A percentile compares a stretch with the other conserved stretches of the same genome.
phyloP scores from a whole-genome alignment of 805 yeast genomes.

The Torulaspora indica region DNA sequence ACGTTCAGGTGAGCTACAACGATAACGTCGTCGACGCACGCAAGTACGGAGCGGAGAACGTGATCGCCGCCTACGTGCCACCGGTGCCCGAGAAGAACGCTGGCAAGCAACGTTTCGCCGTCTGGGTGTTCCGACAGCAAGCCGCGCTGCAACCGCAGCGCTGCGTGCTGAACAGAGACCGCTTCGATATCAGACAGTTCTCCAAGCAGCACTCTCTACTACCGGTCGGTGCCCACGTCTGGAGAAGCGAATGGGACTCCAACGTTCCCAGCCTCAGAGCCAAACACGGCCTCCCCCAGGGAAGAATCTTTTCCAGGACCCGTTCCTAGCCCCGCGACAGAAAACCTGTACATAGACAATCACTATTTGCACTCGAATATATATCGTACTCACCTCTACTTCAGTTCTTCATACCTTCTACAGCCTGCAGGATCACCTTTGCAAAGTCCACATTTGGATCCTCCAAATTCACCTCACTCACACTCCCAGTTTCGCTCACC shows the following conservation, averaged over 20 bases:
- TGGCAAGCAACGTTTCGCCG: constrained; percentile 73
- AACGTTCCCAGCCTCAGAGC: constrained; percentile 64
- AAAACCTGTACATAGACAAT: constrained; percentile 9
- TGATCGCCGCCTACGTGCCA: constrained; percentile 61
- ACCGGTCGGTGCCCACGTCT: constrained; percentile 89
- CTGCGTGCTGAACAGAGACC: constrained; percentile 37
- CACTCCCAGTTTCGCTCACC: constrained; percentile 33
- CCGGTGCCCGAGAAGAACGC: constrained; percentile 87
- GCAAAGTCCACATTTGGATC: constrained; percentile 90
- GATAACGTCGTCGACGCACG: constrained; percentile 49
- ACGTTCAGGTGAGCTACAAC: constrained; percentile 54
- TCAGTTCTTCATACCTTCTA: constrained; percentile 46
- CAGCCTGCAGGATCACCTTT: constrained; percentile 58
- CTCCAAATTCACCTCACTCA: constrained; percentile 62
- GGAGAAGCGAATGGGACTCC: constrained; percentile 83
- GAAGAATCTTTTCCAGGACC: constrained; percentile 69
- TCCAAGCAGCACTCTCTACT: constrained; percentile 49
- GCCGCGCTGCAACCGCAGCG: constrained; percentile 15
- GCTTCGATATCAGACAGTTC: constrained; percentile 71
- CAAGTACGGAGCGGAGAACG: constrained; percentile 37
- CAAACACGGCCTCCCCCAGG: constrained; percentile 66
- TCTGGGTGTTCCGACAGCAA: constrained; percentile 85
- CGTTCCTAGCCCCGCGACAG: constrained; percentile 33
- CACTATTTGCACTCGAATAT: constrained; percentile 4
- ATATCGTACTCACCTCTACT: constrained; percentile 2